These are phyloP conservation scores for Rauvolfia tetraphylla DNA, from an alignment of 257 asterid genomes.

Conservation along the genomic window DNA sequence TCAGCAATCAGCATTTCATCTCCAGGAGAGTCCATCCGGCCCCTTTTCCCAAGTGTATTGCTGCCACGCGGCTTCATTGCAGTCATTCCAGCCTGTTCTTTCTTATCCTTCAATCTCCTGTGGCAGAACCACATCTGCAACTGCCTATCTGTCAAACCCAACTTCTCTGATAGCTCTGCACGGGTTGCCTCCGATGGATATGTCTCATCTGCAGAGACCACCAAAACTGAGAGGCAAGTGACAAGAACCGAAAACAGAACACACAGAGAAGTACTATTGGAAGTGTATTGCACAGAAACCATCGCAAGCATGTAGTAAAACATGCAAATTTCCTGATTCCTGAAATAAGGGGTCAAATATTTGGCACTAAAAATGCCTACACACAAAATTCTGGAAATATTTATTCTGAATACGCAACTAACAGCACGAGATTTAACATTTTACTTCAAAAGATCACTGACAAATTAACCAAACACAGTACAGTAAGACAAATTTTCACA, in stretches of 20 bases:
- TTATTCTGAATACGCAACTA: background rate
- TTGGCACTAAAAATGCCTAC: background rate
- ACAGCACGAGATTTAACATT: background rate
- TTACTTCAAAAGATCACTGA: background rate
- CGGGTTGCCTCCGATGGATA: constrained; percentile 93
- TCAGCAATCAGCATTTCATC: constrained; percentile 50
- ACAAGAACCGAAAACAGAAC: background rate
- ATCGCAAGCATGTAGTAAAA: background rate
- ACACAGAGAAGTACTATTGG: background rate
- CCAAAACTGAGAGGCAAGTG: constrained; percentile 7
- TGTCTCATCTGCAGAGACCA: constrained; percentile 65
- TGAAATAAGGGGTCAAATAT: background rate
- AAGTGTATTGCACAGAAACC: background rate
- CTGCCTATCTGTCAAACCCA: constrained; percentile 83
- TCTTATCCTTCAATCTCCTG: constrained; percentile 91
- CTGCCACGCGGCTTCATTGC: constrained; percentile 53
- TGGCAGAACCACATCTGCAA: constrained; percentile 99
- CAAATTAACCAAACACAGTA: background rate
- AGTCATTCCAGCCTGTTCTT: constrained; percentile 62
- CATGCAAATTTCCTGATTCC: background rate
- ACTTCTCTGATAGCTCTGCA: constrained; percentile 66
- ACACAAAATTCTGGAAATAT: background rate
- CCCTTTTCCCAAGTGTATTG: constrained; percentile 44
- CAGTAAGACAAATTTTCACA: background rate
- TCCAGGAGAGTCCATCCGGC: constrained; percentile 45